Evolutionary conservation across 2,329 filamentous ascomycete genomes (phyloP).

Genomic region (Paraphaeosphaeria minitans): DNA sequence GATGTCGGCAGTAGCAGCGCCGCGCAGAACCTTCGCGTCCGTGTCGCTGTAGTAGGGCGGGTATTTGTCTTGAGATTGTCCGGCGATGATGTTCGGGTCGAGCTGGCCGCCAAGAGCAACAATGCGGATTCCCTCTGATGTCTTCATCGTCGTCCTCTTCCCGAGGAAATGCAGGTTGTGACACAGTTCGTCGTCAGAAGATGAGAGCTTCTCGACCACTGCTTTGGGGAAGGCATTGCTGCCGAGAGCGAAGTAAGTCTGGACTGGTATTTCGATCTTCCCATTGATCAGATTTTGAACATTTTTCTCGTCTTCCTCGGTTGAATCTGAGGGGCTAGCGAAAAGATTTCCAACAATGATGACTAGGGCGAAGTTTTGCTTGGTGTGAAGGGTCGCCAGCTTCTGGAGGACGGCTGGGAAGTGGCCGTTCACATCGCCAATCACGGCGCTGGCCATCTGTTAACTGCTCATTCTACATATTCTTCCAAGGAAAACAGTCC

Average conservation of each 20-base stretch:
- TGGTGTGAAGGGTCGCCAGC: slow-evolving; percentile 77
- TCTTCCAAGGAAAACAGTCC: slow-evolving; percentile 16
- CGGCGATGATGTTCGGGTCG: slow-evolving; percentile 64
- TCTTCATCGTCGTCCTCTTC: slow-evolving; percentile 85
- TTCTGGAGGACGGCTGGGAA: slow-evolving; percentile 79
- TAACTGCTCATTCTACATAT: slow-evolving; percentile 8
- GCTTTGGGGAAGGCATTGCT: slow-evolving; percentile 70
- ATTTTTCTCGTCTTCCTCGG: slow-evolving; percentile 60
- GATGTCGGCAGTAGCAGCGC: slow-evolving; percentile 81
- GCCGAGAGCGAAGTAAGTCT: slow-evolving; percentile 90
- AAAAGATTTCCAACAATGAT: slow-evolving; percentile 88
- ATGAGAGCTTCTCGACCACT: slow-evolving; percentile 75
- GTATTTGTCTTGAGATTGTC: slow-evolving; percentile 72
- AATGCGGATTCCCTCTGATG: slow-evolving; percentile 84
- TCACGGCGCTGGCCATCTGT: slow-evolving; percentile 66
- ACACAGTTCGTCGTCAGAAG: slow-evolving; percentile 73
- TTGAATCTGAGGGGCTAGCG: slow-evolving; percentile 52
- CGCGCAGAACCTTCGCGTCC: slow-evolving; percentile 76
- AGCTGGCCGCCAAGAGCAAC: slow-evolving; percentile 81
- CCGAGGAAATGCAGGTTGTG: slow-evolving; percentile 88
- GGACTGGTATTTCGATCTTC: slow-evolving; percentile 74
- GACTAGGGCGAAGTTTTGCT: slow-evolving; percentile 86
- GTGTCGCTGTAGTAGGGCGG: slow-evolving; percentile 77
- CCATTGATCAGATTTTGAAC: slow-evolving; percentile 72
- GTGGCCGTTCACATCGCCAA: slow-evolving; percentile 82